Percentiles rank a stretch among this genome's conserved stretches.
phyloP scores from a whole-genome alignment of 73 alveolate species.

The Paramecium pentaurelia region DNA sequence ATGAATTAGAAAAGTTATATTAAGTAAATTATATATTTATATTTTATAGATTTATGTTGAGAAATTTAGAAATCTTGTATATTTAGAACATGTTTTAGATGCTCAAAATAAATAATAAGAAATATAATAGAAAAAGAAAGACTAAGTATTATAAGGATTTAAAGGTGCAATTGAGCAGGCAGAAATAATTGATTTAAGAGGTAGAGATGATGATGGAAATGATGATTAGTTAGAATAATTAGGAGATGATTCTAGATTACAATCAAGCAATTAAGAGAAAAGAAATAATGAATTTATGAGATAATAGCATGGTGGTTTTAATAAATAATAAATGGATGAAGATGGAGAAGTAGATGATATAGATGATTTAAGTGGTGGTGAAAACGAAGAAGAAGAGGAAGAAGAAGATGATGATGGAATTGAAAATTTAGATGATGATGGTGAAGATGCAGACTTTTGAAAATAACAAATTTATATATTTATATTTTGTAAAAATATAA shows the following conservation, averaged over 20 bases:
- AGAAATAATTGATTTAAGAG: neutral
- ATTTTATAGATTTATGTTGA: constrained; percentile 73
- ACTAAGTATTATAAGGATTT: neutral
- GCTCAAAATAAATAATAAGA: constrained; percentile 74
- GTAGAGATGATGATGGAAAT: constrained; percentile 32
- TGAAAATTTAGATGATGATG: constrained; percentile 65
- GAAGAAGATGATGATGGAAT: constrained; percentile 65
- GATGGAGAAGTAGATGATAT: constrained; percentile 51
- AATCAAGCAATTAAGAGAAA: neutral
- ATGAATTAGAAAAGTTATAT: constrained; percentile 85
- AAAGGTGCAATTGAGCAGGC: neutral
- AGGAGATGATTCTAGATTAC: constrained; percentile 17
- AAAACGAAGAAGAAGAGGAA: constrained; percentile 46
- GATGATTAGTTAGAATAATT: neutral
- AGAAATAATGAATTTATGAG: neutral
- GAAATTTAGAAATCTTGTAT: constrained; percentile 93
- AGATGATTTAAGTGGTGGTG: constrained; percentile 7
- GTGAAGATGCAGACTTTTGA: constrained; percentile 37
- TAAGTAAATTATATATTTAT: constrained; percentile 14
- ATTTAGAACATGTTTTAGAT: constrained; percentile 91
- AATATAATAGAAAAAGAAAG: neutral
- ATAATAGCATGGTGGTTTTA: constrained; percentile 68
- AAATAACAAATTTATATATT: neutral
- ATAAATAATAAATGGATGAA: neutral
- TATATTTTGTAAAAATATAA: neutral